Base-by-base conservation (phyloP, 2,329 filamentous ascomycete genomes). In the Aspergillus japonicus region DNA sequence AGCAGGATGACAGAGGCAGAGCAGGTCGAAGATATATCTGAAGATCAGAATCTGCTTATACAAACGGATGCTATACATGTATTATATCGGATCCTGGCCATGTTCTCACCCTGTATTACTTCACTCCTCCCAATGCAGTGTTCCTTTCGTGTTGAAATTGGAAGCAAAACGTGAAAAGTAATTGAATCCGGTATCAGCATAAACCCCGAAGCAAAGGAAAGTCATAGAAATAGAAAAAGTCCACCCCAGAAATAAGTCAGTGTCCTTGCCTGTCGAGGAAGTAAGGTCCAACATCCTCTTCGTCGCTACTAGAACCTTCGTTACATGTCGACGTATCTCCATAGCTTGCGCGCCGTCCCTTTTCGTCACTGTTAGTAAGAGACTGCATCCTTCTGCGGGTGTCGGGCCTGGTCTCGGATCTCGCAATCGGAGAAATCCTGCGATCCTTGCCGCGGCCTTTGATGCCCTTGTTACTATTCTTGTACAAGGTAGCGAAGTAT, bases 401-500 rank as follows among this genome's bases (percentile, higher is more conserved):
- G 24, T 58, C 61, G 35, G 47, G 59, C 8, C 54, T 50, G 1
- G 52, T 33, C 29, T 66, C 64, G 6, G 69, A 65, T 31, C 69
- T 71, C 39, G 67, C 66, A 5, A 68, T 69, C 16, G 69, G 72
- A 19, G 74, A 72, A 53, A 78, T 77, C 6, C 74, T 69, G 21
- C 91, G 83, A 67, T 93, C 90, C 73, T 94, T 95, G 48, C 95
- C 95, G 50, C 95, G 87, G 11, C 95, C 95, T 77, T 97, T 98
- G 81, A 98, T 97, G 1, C 95, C 95, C 76, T 96, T 96, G 83
- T 98, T 98, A 78, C 90, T 93, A 78, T 98, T 96, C 81, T 96
- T 96, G 83, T 96, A 97, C n/a, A 96, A 82, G 0, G 83, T 83
- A 4, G 88, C 85, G 72, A 98, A 95, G 78, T 96, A 96, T 66